Base-by-base conservation (phyloP, 495 filamentous ascomycete species). In the Cercophora sp. region DNA sequence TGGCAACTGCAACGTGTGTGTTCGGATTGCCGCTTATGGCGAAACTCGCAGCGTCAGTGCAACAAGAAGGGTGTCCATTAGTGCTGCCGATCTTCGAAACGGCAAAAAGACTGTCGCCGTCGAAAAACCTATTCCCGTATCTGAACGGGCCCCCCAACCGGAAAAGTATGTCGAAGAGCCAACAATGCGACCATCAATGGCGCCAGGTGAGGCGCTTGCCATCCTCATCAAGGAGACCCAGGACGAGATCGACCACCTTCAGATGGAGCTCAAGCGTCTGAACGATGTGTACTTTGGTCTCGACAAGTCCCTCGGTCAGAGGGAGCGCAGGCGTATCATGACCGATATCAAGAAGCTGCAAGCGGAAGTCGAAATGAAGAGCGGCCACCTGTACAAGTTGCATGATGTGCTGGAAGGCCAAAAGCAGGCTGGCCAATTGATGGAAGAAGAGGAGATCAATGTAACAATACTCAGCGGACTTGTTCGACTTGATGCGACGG, bases 351-450 rank as follows among this genome's bases (percentile, higher is more conserved):
- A 85, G 57, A 73, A 74, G 50, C 54, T 91, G 22, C 64, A 85
- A 29, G 73, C 73, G 43, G 78, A 80, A 47, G 82, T 91, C 35
- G 88, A 93, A 62, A 73, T 76, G 53, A 91, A 92, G 66, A 81
- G 84, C n/a, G 87, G 91, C 51, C 88, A 94, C 63, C 85, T 96
- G 35, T 96, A 96, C 64, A 78, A 81, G 6, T 74, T 96, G 5
- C 90, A 94, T 54, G 92, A 97, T 61, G 90, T 96, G 6, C 78
- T 95, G 8, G 92, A 96, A 64, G 89, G 86, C 8, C 84, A 87
- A 62, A 88, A 86, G 71, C 66, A 74, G 45, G 73, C 76, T 18
- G 84, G 81, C 1, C 77, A 81, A 51, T 71, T 84, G 46, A 85
- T 91, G 74, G 82, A 72, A 0, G 74, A 81, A 55, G 76, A 83